Evolutionary conservation across 2,329 filamentous ascomycete genomes (phyloP).

Genomic region (Aspergillus thermomutatus): DNA sequence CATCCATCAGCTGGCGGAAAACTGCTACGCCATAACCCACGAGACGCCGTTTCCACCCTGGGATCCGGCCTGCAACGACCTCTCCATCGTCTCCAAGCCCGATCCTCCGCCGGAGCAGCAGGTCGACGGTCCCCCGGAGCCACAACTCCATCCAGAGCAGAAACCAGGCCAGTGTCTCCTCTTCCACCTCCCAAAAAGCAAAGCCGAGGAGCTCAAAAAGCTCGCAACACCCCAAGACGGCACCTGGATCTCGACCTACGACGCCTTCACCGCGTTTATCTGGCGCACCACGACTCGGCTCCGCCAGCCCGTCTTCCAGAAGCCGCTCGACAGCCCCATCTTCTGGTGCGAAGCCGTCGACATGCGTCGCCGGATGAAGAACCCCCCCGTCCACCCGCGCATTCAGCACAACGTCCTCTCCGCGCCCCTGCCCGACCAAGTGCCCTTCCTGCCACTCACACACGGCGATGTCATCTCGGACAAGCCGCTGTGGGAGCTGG

Average conservation of each 20-base stretch:
- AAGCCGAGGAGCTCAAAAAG: slow-evolving; percentile 39
- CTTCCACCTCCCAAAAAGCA: slow-evolving; percentile 46
- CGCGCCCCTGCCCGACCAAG: slow-evolving; percentile 19
- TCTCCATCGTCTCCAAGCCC: slow-evolving; percentile 31
- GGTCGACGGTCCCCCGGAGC: slow-evolving; percentile 10
- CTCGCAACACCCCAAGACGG: slow-evolving; percentile 26
- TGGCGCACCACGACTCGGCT: slow-evolving; percentile 38
- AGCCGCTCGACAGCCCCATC: slow-evolving; percentile 21
- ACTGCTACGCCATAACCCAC: slow-evolving; percentile 36
- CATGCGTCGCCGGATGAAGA: slow-evolving; percentile 34
- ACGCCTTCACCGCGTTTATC: slow-evolving; percentile 40
- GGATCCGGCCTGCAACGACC: slow-evolving; percentile 36
- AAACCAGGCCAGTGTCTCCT: slow-evolving; percentile 24
- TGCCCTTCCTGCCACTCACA: slow-evolving; percentile 27
- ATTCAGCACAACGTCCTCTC: slow-evolving; percentile 38
- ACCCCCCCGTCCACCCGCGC: slow-evolving; percentile 28
- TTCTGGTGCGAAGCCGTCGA: slow-evolving; percentile 38
- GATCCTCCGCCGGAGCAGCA: slow-evolving; percentile 23
- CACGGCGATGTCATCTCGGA: slow-evolving; percentile 33
- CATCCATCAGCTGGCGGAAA: slow-evolving; percentile 42
- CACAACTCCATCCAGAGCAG: slow-evolving; percentile 12
- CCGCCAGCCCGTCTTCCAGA: slow-evolving; percentile 30
- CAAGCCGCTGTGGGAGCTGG: slow-evolving; percentile 30
- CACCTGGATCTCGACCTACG: slow-evolving; percentile 45
- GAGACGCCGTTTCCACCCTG: slow-evolving; percentile 31